phyloP scores from a whole-genome alignment of 2,329 filamentous ascomycete genomes.

The Colletotrichum sp. region DNA sequence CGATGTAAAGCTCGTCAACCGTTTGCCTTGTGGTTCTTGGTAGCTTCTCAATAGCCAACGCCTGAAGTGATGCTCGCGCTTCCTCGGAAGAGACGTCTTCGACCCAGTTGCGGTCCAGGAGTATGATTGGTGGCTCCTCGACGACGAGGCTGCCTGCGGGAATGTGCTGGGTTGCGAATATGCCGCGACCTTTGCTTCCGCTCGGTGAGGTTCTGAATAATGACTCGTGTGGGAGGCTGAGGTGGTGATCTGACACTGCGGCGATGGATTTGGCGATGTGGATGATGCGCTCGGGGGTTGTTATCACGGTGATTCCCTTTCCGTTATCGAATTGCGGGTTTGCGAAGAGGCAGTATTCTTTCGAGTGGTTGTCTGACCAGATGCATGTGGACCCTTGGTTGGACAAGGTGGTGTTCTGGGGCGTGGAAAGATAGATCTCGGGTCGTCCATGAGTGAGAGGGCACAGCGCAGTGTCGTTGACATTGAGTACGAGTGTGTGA shows the following conservation, averaged over 20 bases:
- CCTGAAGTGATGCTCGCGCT: not conserved
- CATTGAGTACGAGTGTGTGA: not conserved
- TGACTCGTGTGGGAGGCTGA: fast-evolving
- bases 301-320: not conserved
- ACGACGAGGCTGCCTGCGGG: not conserved
- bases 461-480: not conserved
- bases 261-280: not conserved
- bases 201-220: not conserved
- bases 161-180: not conserved
- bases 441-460: too few species aligned
- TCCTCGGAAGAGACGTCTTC: not conserved
- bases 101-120: not conserved
- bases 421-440: not conserved
- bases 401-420: not conserved
- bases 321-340: not conserved
- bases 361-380: not conserved
- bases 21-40: not conserved
- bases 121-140: not conserved
- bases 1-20: not conserved
- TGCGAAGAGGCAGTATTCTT: not conserved
- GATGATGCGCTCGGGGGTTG: not conserved
- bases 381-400: not conserved
- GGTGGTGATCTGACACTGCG: not conserved
- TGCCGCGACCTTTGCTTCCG: not conserved
- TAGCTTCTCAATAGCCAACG: not conserved